These are phyloP conservation scores for Botrytis aclada DNA, from an alignment of 2,329 filamentous ascomycete species.

Conservation along the genomic window DNA sequence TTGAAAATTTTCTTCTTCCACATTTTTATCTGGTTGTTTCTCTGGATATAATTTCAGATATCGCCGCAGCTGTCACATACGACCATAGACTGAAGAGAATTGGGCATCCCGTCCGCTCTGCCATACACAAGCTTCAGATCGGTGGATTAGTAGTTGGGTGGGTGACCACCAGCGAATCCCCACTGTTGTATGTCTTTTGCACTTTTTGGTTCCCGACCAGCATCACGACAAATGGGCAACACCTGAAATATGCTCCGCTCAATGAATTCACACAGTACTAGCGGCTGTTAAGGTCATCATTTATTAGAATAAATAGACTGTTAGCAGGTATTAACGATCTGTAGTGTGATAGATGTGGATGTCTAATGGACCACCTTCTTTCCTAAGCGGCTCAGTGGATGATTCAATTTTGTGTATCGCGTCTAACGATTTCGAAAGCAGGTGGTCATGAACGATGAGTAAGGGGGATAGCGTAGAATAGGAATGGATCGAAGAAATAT, in stretches of 20 bases:
- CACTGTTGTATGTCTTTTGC: constrained; percentile 9
- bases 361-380: background rate
- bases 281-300: background rate
- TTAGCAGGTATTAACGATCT: background rate
- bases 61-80: rapidly evolving
- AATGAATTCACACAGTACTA: background rate
- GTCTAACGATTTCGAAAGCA: background rate
- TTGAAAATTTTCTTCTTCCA: too few relatives aligned
- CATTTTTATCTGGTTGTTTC: rapidly evolving
- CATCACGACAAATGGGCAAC: background rate
- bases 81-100: constrained; percentile 9
- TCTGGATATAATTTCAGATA: rapidly evolving
- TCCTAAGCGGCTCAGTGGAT: background rate
- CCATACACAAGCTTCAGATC: constrained; percentile 16
- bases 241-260: background rate
- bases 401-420: background rate
- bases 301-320: rapidly evolving
- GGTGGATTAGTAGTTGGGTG: constrained; percentile 17
- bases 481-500: background rate
- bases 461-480: too few relatives aligned
- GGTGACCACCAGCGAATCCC: constrained; percentile 18
- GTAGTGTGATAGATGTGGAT: background rate
- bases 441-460: too few relatives aligned
- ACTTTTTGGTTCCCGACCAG: background rate
- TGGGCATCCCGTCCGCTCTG: constrained; percentile 16